A percentile compares a stretch with the other conserved stretches of the same genome.
Conservation (phyloP, 1,139 yeast genomes). For the Pichia sp. region DNA sequence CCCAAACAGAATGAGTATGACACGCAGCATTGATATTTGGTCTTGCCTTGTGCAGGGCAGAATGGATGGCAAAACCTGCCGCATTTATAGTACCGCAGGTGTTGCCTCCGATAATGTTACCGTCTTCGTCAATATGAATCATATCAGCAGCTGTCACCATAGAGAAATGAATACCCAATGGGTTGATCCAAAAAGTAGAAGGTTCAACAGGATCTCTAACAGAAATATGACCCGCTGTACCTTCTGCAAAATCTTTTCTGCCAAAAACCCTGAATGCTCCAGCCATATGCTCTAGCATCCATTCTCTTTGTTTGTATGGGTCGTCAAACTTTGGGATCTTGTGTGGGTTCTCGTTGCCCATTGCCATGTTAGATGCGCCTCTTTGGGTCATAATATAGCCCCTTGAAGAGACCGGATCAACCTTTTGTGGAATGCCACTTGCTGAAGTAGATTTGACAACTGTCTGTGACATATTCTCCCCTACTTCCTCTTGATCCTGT, state of each 20-base stretch:
- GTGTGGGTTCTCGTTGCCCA: slow-evolving; percentile 32
- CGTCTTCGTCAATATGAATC: slow-evolving; percentile 71
- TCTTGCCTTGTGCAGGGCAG: slow-evolving; percentile 69
- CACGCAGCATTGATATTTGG: slow-evolving; percentile 82
- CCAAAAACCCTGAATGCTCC: slow-evolving; percentile 78
- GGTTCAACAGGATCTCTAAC: slow-evolving; percentile 73
- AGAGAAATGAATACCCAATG: slow-evolving; percentile 68
- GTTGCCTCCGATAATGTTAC: slow-evolving; percentile 46
- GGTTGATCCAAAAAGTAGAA: slow-evolving; percentile 75
- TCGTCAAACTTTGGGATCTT: slow-evolving; percentile 48
- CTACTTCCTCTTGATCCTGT: too few species aligned
- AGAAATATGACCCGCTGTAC: slow-evolving; percentile 78
- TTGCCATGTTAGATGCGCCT: slow-evolving; percentile 44
- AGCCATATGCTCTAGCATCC: slow-evolving; percentile 73
- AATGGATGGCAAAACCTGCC: slow-evolving; percentile 80
- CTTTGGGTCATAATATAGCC: slow-evolving; percentile 34
- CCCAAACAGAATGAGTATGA: slow-evolving; percentile 72
- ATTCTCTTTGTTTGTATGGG: slow-evolving; percentile 50
- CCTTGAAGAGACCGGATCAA: slow-evolving; percentile 27
- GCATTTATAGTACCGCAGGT: slow-evolving; percentile 55
- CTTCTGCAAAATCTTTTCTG: slow-evolving; percentile 67
- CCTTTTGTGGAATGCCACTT: slow-evolving; percentile 11
- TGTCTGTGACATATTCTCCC: background rate
- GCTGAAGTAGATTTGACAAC: background rate
- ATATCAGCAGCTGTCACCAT: slow-evolving; percentile 66